phyloP scores from a whole-genome alignment of 1,284 basidiomycete species.

The Pholiota adiposa region DNA sequence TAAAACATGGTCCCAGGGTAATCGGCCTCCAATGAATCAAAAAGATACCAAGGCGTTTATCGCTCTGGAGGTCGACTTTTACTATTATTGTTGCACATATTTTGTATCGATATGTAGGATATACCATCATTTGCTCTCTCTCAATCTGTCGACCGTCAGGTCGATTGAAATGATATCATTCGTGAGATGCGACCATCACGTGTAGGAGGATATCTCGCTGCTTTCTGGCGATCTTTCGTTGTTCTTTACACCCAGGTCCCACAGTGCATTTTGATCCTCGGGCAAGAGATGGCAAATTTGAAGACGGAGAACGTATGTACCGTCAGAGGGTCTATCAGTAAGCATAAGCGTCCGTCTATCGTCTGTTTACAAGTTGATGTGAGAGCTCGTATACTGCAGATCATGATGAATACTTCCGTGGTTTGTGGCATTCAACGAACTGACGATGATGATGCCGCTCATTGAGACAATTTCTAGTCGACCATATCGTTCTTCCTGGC shows the following conservation, averaged over 20 bases:
- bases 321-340: slow-evolving; percentile 60
- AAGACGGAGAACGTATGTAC: slow-evolving; percentile 34
- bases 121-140: slow-evolving; percentile 7
- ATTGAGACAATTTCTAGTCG: slow-evolving; percentile 38
- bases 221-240: neutral
- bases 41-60: too few species aligned
- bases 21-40: too few species aligned
- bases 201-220: neutral
- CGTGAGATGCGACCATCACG: too few species aligned
- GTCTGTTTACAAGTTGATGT: neutral
- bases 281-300: neutral
- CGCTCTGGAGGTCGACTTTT: too few species aligned
- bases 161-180: neutral
- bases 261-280: neutral
- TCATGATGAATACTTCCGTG: slow-evolving; percentile 62
- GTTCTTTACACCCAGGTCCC: neutral
- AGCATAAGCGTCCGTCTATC: slow-evolving; percentile 22
- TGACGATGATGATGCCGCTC: neutral
- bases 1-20: too few species aligned
- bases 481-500: slow-evolving; percentile 53
- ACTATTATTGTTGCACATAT: slow-evolving; percentile 6
- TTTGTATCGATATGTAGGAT: slow-evolving; percentile 22
- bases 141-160: too few species aligned
- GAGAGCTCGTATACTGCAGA: slow-evolving; percentile 40
- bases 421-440: slow-evolving; percentile 30